Base-by-base conservation (phyloP, 345 rosid species). In the Salix caprea region DNA sequence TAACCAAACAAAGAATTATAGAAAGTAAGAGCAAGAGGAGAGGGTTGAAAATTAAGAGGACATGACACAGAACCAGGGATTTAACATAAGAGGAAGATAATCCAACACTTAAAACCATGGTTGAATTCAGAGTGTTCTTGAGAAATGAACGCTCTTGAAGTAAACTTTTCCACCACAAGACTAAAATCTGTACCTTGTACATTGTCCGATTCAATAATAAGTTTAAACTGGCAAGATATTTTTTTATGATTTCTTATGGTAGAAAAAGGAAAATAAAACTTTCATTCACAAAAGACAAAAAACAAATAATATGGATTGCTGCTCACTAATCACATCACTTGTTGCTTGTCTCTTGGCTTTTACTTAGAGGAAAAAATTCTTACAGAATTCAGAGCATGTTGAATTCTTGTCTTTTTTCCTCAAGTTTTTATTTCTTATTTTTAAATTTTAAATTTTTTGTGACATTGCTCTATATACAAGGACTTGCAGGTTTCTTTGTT, bases 401-500 rank as follows among this genome's bases (percentile, higher is more conserved):
- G 24, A 37, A 48, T 19, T 46, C 24, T 54, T 1, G 60, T 21
- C 28, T 73, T 73, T 60, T 16, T 8, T 37, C 6, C 46, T 10
- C 23, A 19, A 13, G 44, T 58, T 67, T 74, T 26, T 11, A 9
- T 28, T 8, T 18, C n/a, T 23, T 24, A n/a, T 21, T 30, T 30
- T 30, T 2, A 30, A 30, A 30, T 48, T 66, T 36, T 7, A 30
- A 66, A 60, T 58, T 46, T 50, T 67, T 28, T 54, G 71, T 86
- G 79, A 78, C 75, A 34, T 76, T 71, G 67, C 36, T 76, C 69
- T 70, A 77, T 76, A 52, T 84, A 37, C 60, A 73, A 69, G 84
- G 74, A 50, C 56, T 82, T 79, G 52, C 91, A 94, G 98, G 99
- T 42, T 94, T 96, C 92, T 96, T 96, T 85, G 95, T 92, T 67